phyloP scores from a whole-genome alignment of 139 green algal species.

The Trebouxia sp. region DNA sequence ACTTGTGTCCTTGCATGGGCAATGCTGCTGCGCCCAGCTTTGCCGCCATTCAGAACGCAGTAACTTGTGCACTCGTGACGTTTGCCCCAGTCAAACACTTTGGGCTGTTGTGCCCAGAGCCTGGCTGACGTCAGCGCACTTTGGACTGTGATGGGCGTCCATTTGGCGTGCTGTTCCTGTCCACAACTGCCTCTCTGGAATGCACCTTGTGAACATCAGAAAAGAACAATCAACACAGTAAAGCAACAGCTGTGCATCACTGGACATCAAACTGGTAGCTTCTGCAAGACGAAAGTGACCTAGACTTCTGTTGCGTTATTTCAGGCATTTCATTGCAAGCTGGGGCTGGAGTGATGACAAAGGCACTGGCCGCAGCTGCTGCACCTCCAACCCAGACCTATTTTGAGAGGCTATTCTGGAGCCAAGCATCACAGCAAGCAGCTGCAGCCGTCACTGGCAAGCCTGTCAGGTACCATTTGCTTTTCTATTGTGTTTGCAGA shows the following conservation, averaged over 20 bases:
- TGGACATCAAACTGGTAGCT: neutral
- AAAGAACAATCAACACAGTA: no score
- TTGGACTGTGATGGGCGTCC: neutral
- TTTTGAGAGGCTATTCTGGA: conserved; percentile 19
- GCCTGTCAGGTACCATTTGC: neutral
- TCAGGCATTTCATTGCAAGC: neutral
- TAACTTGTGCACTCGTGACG: no score
- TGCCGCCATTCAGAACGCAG: no score
- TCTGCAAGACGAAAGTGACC: neutral
- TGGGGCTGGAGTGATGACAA: neutral
- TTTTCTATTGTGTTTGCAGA: no score
- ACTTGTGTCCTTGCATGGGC: no score
- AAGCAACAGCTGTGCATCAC: neutral
- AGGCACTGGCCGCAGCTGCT: neutral
- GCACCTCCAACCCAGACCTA: neutral
- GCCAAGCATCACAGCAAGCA: neutral
- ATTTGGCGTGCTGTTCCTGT: no score
- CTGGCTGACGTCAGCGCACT: neutral
- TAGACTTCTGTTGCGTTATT: neutral
- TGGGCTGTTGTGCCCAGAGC: no score
- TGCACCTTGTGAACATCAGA: no score
- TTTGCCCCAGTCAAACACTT: no score
- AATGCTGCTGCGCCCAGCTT: no score
- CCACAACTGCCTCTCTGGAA: no score
- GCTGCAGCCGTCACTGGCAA: neutral